Conservation (phyloP, 305 asterid species). For the Fraxinus sp. region DNA sequence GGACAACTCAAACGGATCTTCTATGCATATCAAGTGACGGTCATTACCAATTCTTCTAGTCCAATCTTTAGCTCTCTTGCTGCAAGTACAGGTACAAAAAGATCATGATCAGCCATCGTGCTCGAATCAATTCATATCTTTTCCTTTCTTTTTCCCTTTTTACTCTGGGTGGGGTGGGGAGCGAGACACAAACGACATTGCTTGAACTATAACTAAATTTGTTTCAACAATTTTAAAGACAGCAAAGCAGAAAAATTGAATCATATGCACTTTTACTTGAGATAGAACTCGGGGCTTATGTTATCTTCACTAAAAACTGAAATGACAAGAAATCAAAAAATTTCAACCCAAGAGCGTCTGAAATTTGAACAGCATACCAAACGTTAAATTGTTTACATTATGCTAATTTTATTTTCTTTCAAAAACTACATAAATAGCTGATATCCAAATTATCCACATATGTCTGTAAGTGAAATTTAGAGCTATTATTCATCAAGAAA, state of each 20-base stretch:
- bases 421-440: neutral
- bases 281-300: neutral
- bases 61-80: conserved; percentile 90
- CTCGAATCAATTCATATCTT: neutral
- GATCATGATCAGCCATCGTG: neutral
- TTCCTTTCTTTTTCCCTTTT: neutral
- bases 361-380: neutral
- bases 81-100: conserved; percentile 26
- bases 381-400: neutral
- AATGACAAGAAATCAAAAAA: neutral
- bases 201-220: neutral
- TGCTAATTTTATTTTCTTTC: neutral
- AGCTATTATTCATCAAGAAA: neutral
- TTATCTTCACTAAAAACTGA: neutral
- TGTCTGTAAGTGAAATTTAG: neutral
- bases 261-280: neutral
- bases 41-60: conserved; percentile 90
- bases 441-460: neutral
- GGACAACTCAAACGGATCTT: conserved; percentile 86
- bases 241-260: neutral
- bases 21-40: conserved; percentile 93
- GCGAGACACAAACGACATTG: neutral
- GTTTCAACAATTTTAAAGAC: neutral
- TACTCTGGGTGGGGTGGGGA: neutral
- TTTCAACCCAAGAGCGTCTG: neutral